These are phyloP conservation scores for Postia placenta DNA, from an alignment of 768 basidiomycete species.

Conservation along the genomic window DNA sequence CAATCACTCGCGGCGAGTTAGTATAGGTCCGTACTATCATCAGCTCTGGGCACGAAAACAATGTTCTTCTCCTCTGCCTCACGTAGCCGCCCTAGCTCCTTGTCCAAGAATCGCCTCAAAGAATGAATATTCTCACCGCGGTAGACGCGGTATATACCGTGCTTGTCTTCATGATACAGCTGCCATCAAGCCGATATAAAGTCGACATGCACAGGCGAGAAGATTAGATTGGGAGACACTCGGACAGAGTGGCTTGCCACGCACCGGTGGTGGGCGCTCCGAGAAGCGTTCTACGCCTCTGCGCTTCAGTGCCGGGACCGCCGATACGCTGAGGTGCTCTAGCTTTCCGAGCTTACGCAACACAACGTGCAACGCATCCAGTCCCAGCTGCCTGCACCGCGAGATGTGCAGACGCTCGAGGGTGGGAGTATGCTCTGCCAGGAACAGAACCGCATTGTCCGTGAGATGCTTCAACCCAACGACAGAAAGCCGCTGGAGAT, in stretches of 20 bases:
- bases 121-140: conserved; percentile 58
- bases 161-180: conserved; percentile 62
- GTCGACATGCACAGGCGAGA: background rate
- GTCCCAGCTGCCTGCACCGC: conserved; percentile 76
- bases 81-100: conserved; percentile 53
- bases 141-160: conserved; percentile 74
- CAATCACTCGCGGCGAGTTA: no score
- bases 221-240: background rate
- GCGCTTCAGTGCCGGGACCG: conserved; percentile 66
- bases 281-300: conserved; percentile 74
- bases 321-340: conserved; percentile 75
- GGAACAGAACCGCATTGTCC: conserved; percentile 72
- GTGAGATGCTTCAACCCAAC: conserved; percentile 80
- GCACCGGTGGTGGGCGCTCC: conserved; percentile 57
- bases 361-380: conserved; percentile 69
- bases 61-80: conserved; percentile 57
- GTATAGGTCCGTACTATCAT: conserved; percentile 60
- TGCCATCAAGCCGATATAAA: conserved; percentile 29
- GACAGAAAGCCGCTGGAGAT: conserved; percentile 71
- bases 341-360: conserved; percentile 53
- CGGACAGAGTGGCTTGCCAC: conserved; percentile 18
- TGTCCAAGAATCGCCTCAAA: conserved; percentile 65
- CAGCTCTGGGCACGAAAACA: conserved; percentile 51
- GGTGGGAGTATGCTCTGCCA: conserved; percentile 63
- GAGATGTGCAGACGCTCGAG: conserved; percentile 83